Percentiles rank a stretch among this genome's conserved stretches.
These are phyloP conservation scores for Rhizopogon vinicolor DNA, from an alignment of 768 basidiomycete genomes.

Conservation along the genomic window DNA sequence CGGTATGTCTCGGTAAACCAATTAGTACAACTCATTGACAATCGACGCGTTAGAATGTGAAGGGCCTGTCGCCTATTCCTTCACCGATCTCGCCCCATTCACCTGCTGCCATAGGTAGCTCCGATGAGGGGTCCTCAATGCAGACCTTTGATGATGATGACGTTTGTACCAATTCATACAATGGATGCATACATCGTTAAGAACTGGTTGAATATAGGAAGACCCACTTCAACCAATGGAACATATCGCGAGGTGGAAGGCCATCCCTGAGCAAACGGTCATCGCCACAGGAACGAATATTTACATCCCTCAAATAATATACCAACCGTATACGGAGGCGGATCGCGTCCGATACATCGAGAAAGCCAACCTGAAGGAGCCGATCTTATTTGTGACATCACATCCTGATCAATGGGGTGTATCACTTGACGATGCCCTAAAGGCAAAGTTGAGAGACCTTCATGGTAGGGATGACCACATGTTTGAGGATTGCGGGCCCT, in stretches of 20 bases:
- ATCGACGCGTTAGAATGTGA: background rate
- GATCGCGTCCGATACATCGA: slow-evolving; percentile 75
- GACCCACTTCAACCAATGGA: slow-evolving; percentile 15
- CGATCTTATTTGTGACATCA: slow-evolving; percentile 58
- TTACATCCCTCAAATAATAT: slow-evolving; percentile 70
- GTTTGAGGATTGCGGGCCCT: slow-evolving; percentile 70
- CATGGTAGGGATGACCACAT: slow-evolving; percentile 57
- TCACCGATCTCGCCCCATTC: background rate
- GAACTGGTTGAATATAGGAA: slow-evolving; percentile 11
- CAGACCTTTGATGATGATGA: background rate
- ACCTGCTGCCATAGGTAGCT: background rate
- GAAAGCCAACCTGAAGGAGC: slow-evolving; percentile 57
- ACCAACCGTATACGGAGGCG: slow-evolving; percentile 73
- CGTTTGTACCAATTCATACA: background rate
- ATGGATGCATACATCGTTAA: background rate
- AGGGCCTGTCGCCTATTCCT: background rate
- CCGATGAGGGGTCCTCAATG: background rate
- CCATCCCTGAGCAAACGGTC: slow-evolving; percentile 2
- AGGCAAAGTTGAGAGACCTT: slow-evolving; percentile 52
- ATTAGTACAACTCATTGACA: background rate
- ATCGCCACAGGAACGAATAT: slow-evolving; percentile 31
- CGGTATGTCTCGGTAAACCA: background rate
- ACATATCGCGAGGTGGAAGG: slow-evolving; percentile 25
- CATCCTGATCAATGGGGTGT: slow-evolving; percentile 57
- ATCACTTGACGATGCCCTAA: slow-evolving; percentile 58